These are phyloP conservation scores for Boletus pseudo-olivaceus DNA, from an alignment of 768 basidiomycete genomes.

Conservation along the genomic window DNA sequence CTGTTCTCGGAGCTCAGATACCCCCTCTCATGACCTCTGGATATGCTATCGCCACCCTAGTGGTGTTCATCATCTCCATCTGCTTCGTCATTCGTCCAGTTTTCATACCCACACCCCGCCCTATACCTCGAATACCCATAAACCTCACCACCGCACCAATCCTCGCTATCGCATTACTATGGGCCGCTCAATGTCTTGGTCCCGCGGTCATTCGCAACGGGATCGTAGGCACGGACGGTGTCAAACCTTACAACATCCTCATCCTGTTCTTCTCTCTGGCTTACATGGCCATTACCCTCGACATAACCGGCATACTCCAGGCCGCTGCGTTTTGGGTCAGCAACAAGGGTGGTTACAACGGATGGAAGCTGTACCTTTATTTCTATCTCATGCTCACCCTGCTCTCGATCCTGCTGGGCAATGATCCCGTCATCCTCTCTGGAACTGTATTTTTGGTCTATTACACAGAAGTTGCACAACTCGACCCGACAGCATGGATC, in stretches of 20 bases:
- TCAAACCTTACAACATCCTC: slow-evolving; percentile 91
- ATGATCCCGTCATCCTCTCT: slow-evolving; percentile 90
- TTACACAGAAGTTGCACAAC: slow-evolving; percentile 59
- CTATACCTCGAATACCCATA: slow-evolving; percentile 35
- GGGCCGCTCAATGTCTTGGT: slow-evolving; percentile 53
- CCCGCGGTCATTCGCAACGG: slow-evolving; percentile 58
- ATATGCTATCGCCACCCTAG: slow-evolving; percentile 46
- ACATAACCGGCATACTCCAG: slow-evolving; percentile 82
- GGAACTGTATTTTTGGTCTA: slow-evolving; percentile 90
- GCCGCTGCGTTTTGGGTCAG: slow-evolving; percentile 89
- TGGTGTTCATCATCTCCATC: slow-evolving; percentile 52
- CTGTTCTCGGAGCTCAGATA: neutral
- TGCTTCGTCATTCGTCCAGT: slow-evolving; percentile 49
- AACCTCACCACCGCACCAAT: slow-evolving; percentile 56
- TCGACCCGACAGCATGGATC: slow-evolving; percentile 62
- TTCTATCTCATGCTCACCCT: slow-evolving; percentile 82
- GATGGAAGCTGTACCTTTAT: slow-evolving; percentile 69
- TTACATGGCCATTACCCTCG: slow-evolving; percentile 90
- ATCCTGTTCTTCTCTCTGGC: slow-evolving; percentile 89
- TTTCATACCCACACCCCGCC: slow-evolving; percentile 37
- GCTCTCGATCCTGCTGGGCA: slow-evolving; percentile 80
- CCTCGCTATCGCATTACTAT: slow-evolving; percentile 47
- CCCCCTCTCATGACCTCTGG: slow-evolving; percentile 39
- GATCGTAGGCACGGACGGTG: slow-evolving; percentile 73
- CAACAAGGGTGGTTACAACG: slow-evolving; percentile 69